Conservation (phyloP, 176 grass and related monocot genomes). For the Oryza glaberrima region DNA sequence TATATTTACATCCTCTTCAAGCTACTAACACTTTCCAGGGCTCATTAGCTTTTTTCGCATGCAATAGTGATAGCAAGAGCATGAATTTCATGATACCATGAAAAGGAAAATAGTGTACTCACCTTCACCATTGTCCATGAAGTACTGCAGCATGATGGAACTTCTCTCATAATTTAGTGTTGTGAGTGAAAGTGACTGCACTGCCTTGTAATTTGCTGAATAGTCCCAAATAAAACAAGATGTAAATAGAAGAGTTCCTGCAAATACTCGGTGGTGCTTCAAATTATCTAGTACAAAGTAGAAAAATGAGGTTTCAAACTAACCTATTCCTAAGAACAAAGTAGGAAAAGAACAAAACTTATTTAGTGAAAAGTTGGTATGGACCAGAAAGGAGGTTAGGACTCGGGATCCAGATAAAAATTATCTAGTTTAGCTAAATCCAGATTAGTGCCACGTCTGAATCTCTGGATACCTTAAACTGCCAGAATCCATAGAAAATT, state of each 20-base stretch:
- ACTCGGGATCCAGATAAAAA: not conserved
- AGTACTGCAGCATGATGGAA: slow-evolving; percentile 75
- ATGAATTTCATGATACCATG: slow-evolving; percentile 6
- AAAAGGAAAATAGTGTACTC: slow-evolving; percentile 26
- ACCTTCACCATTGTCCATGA: slow-evolving; percentile 73
- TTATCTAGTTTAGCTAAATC: not conserved
- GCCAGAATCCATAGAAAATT: not conserved
- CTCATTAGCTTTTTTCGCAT: not conserved
- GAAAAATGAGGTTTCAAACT: not conserved
- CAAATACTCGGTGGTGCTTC: not conserved
- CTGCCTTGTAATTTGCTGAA: slow-evolving; percentile 96
- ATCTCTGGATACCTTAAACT: slow-evolving; percentile 17
- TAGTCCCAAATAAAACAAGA: slow-evolving; percentile 36
- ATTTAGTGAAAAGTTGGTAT: not conserved
- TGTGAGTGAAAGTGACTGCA: slow-evolving; percentile 85
- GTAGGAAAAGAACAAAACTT: not conserved
- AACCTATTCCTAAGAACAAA: no score
- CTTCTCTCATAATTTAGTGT: slow-evolving; percentile 87
- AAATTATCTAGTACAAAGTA: no score
- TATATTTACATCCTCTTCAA: not conserved
- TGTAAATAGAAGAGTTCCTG: slow-evolving; percentile 30
- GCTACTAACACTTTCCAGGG: not conserved
- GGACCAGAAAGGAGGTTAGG: not conserved
- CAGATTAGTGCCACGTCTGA: not conserved
- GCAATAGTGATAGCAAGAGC: not conserved